Percentiles rank a stretch among this genome's conserved stretches.
Conservation (phyloP, 306 rosid genomes). For the Dalbergia cultrata region DNA sequence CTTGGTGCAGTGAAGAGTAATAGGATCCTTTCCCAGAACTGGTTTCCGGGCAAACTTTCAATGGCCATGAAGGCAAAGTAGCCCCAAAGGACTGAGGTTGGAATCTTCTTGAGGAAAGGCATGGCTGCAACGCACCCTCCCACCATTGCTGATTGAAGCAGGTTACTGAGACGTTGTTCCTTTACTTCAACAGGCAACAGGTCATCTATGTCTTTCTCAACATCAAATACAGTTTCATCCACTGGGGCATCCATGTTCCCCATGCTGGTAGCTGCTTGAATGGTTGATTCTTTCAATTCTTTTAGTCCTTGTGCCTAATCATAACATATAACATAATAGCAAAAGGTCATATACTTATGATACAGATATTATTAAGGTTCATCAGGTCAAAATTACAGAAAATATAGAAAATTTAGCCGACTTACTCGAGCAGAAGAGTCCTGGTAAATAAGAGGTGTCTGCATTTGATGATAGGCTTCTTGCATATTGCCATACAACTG, state of each 20-base stretch:
- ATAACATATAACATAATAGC: background rate
- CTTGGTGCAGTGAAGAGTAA: slow-evolving; percentile 95
- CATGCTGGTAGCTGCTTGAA: slow-evolving; percentile 83
- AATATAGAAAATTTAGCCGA: background rate
- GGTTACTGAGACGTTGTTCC: slow-evolving; percentile 90
- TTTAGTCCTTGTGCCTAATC: slow-evolving; percentile 73
- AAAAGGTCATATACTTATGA: background rate
- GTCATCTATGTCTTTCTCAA: slow-evolving; percentile 96
- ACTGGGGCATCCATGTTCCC: slow-evolving; percentile 89
- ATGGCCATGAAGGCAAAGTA: slow-evolving; percentile 99
- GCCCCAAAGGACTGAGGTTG: slow-evolving; percentile 99
- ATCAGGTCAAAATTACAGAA: background rate
- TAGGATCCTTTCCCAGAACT: slow-evolving; percentile 96
- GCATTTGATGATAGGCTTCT: slow-evolving; percentile 95
- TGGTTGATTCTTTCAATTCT: slow-evolving; percentile 89
- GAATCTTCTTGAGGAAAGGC: slow-evolving; percentile 93
- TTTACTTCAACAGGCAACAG: slow-evolving; percentile 95
- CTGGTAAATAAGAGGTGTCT: slow-evolving; percentile 90
- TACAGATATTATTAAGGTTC: background rate
- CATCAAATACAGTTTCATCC: slow-evolving; percentile 82
- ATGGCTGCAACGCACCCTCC: slow-evolving; percentile 98
- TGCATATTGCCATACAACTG: slow-evolving; percentile 95
- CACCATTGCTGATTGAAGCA: slow-evolving; percentile 87
- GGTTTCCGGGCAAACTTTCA: slow-evolving; percentile 97
- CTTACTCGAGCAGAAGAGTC: slow-evolving; percentile 75